Evolutionary conservation across 2,329 filamentous ascomycete species (phyloP), one percentile per base, ranked within the genome.

Genomic region (Alternaria rosae): DNA sequence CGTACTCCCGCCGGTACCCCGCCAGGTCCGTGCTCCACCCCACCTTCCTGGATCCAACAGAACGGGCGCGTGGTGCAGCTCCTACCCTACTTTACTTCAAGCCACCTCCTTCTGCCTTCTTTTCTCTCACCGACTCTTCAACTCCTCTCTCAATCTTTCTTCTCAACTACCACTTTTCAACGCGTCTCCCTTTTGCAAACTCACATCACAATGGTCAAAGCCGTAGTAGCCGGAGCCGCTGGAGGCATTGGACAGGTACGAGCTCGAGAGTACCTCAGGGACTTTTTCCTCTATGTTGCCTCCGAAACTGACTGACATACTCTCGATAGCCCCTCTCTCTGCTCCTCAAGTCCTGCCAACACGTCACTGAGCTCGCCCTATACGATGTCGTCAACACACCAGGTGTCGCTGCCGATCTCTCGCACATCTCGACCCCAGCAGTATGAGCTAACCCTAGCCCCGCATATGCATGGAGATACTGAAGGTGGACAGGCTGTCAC

Each of bases 321-420:
- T 20, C 47, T 25, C 11, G 57, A 51, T 78, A 98, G 94, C 95
- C 95, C 73, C 88, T 99, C 77, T 99, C 95, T 70, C 92, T 99
- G 72, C 91, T 99, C 75, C 88, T 98, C 80, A 99, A 99, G 89
- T 89, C 91, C 71, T 92, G 87, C 78, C 91, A 93, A 69, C 89
- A 93, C 78, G 87, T 99, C 76, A 91, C 94, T 77, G 92, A 98
- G 85, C 92, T 99, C 76, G 87, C 93, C 65, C 92, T 99, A 75
- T 99, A 97, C 87, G 95, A 99, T 97, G 94, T 99, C 71, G 94
- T 98, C 83, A 97, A 98, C 88, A 96, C 93, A 53, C 94, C 93
- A 74, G 95, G 95, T 83, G 95, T 99, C 78, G 92, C 94, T 70
- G 90, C 94, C 77, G 95, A 99, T 81, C 89, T 99, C 64, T 97